Evolutionary conservation across 139 green algal genomes (phyloP).

Genomic region (Chara braunii): DNA sequence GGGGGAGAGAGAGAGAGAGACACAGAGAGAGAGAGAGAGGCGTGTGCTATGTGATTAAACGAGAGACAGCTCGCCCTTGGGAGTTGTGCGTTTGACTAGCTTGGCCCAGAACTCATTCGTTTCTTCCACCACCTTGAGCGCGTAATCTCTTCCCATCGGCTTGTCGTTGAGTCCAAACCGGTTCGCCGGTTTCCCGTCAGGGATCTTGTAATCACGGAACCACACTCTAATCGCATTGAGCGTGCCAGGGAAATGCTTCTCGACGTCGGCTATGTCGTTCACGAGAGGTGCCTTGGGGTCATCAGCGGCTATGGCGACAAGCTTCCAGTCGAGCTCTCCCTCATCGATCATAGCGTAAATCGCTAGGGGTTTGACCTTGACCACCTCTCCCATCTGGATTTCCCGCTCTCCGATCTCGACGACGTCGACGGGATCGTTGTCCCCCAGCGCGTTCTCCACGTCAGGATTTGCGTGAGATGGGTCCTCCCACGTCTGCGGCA

Average conservation of each 20-base stretch:
- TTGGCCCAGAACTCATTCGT: constrained; percentile 36
- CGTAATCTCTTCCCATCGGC: constrained; percentile 23
- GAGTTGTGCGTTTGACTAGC: constrained; percentile 9
- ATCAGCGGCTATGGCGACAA: constrained; percentile 79
- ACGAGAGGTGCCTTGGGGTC: constrained; percentile 84
- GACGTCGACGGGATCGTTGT: constrained; percentile 98
- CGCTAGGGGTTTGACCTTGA: constrained; percentile 65
- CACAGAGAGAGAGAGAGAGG: too few species aligned
- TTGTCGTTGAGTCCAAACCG: constrained; percentile 87
- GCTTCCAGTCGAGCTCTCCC: constrained; percentile 98
- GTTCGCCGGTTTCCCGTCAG: constrained; percentile 93
- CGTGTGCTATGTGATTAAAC: constrained; percentile 2
- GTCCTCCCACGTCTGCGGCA: constrained; percentile 97
- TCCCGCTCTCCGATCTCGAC: constrained; percentile 82
- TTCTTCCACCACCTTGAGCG: constrained; percentile 37
- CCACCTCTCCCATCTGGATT: constrained; percentile 78
- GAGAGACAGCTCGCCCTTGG: constrained; percentile 17
- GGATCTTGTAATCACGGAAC: constrained; percentile 99
- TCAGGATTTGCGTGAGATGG: constrained; percentile 65
- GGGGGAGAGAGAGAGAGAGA: too few species aligned
- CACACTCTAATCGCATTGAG: constrained; percentile 85
- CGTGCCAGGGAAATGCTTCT: constrained; percentile 88
- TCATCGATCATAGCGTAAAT: constrained; percentile 98
- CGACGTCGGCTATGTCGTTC: constrained; percentile 92
- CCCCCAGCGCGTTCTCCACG: constrained; percentile 55